phyloP scores from a whole-genome alignment of 2,329 filamentous ascomycete genomes.

The Lasiodiplodia sp. region DNA sequence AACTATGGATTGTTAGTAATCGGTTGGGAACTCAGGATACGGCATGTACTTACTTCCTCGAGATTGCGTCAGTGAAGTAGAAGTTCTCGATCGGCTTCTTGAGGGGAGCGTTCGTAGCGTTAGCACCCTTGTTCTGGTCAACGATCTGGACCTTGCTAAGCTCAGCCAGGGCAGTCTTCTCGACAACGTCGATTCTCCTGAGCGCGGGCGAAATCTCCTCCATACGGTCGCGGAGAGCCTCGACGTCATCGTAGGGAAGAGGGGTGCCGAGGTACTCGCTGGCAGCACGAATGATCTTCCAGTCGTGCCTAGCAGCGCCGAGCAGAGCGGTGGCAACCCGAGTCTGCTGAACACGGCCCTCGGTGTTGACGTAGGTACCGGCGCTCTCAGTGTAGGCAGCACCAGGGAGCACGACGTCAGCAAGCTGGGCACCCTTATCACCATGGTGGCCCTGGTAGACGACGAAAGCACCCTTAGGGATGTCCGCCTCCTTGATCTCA shows the following conservation, averaged over 20 bases:
- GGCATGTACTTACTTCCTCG: constrained; percentile 76
- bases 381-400: constrained; percentile 97
- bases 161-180: constrained; percentile 71
- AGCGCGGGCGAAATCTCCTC: constrained; percentile 91
- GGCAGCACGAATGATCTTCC: constrained; percentile 96
- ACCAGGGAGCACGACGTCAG: constrained; percentile 91
- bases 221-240: constrained; percentile 90
- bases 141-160: constrained; percentile 94
- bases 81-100: constrained; percentile 93
- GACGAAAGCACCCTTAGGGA: constrained; percentile 95
- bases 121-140: constrained; percentile 91
- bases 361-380: constrained; percentile 96
- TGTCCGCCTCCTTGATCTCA: constrained; percentile 82
- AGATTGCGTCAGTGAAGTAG: constrained; percentile 97
- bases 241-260: constrained; percentile 92
- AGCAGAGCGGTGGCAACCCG: constrained; percentile 87
- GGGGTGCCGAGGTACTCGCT: constrained; percentile 90
- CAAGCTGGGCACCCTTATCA: constrained; percentile 89
- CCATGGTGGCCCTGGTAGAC: constrained; percentile 99
- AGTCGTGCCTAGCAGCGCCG: constrained; percentile 91
- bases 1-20: constrained; percentile 63
- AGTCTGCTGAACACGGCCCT: constrained; percentile 93
- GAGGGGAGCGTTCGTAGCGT: constrained; percentile 74
- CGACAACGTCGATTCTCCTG: constrained; percentile 87
- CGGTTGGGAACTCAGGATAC: not conserved